Percentiles rank a stretch among this genome's conserved stretches.
These are phyloP conservation scores for Geotrichum restrictum DNA, from an alignment of 1,139 yeast genomes.

Conservation along the genomic window DNA sequence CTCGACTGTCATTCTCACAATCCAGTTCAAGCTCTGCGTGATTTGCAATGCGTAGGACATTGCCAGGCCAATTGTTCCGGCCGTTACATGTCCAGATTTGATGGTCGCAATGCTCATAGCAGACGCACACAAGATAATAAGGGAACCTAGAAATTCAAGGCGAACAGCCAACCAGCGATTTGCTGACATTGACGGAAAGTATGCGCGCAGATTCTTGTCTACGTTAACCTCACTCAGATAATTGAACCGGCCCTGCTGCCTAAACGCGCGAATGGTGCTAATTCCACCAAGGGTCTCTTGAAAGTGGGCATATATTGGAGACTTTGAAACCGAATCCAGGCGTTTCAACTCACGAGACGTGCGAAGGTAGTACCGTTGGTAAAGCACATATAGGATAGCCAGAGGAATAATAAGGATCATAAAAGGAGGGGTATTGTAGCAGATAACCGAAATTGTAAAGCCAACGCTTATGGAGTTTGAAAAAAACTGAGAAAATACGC, in stretches of 20 bases:
- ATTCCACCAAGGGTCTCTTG: conserved; percentile 73
- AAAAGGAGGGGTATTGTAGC: conserved; percentile 65
- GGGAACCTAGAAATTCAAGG: conserved; percentile 63
- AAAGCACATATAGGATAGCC: conserved; percentile 65
- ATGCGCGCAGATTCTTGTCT: conserved; percentile 59
- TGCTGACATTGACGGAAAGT: conserved; percentile 52
- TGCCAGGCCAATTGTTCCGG: conserved; percentile 71
- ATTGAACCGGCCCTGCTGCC: conserved; percentile 51
- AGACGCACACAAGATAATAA: conserved; percentile 59
- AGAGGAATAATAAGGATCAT: conserved; percentile 47
- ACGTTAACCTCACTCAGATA: conserved; percentile 55
- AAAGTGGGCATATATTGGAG: conserved; percentile 74
- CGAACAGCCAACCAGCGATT: conserved; percentile 74
- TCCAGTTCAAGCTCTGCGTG: conserved; percentile 55
- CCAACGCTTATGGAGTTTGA: conserved; percentile 52
- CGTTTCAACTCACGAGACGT: conserved; percentile 77
- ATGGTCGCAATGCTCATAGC: conserved; percentile 51
- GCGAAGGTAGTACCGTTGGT: conserved; percentile 78
- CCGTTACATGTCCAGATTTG: conserved; percentile 50
- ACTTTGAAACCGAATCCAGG: conserved; percentile 69
- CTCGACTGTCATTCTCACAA: conserved; percentile 65
- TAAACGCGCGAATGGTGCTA: conserved; percentile 60
- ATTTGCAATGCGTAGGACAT: conserved; percentile 69
- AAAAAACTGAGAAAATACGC: conserved; percentile 43
- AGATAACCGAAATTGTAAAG: conserved; percentile 64